These are phyloP conservation scores for Gremmenia infestans DNA, from an alignment of 2,329 filamentous ascomycete genomes.

Conservation along the genomic window DNA sequence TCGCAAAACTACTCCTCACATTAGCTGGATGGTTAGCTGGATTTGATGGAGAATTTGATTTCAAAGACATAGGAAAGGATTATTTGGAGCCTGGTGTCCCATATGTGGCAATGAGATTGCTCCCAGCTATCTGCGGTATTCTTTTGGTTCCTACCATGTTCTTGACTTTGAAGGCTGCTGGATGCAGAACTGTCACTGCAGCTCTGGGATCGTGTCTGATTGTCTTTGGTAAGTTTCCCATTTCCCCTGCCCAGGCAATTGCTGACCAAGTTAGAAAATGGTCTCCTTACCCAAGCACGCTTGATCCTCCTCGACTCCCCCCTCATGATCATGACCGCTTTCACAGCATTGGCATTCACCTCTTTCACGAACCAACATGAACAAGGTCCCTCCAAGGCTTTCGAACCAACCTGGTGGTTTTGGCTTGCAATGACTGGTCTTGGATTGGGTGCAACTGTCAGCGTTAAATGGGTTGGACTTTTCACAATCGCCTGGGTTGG, in stretches of 20 bases:
- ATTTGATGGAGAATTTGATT: constrained; percentile 94
- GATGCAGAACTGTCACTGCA: constrained; percentile 82
- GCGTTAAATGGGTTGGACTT: constrained; percentile 97
- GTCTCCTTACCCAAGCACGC: constrained; percentile 88
- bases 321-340: constrained; percentile 85
- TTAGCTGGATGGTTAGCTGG: constrained; percentile 92
- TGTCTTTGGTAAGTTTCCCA: constrained; percentile 67
- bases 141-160: constrained; percentile 89
- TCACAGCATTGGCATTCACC: constrained; percentile 84
- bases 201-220: constrained; percentile 78
- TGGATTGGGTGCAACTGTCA: constrained; percentile 81
- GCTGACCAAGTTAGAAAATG: constrained; percentile 67
- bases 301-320: constrained; percentile 95
- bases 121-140: constrained; percentile 85
- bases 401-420: constrained; percentile 93
- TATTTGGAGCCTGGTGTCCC: constrained; percentile 92
- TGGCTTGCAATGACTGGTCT: constrained; percentile 87
- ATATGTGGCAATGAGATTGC: constrained; percentile 94
- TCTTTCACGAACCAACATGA: constrained; percentile 98
- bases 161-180: constrained; percentile 83
- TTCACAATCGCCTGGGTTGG: constrained; percentile 99
- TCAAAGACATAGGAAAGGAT: constrained; percentile 99
- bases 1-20: constrained; percentile 95
- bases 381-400: constrained; percentile 81
- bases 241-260: neutral